These are phyloP conservation scores for Gossypium longicalyx DNA, from an alignment of 345 rosid species.

Conservation along the genomic window DNA sequence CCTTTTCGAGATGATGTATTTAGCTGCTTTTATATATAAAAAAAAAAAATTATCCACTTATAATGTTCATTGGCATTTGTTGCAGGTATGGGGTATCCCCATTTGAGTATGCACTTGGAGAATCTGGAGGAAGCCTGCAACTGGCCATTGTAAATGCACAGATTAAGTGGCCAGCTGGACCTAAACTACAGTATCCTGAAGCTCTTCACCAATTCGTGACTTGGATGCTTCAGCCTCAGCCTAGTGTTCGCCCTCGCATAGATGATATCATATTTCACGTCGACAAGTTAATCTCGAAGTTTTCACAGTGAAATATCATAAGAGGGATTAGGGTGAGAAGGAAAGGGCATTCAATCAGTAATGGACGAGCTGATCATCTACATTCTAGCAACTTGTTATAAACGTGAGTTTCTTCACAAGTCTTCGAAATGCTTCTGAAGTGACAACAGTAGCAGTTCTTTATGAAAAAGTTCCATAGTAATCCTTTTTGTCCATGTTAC, in stretches of 20 bases:
- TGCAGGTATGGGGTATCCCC: slow-evolving; percentile 90
- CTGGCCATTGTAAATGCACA: slow-evolving; percentile 87
- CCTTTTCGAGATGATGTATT: neutral
- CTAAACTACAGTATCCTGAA: slow-evolving; percentile 80
- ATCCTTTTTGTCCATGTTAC: neutral
- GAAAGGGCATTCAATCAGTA: neutral
- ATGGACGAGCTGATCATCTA: slow-evolving; percentile 8
- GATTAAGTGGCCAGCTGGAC: slow-evolving; percentile 94
- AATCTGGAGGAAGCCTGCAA: slow-evolving; percentile 96
- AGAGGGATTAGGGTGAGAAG: neutral
- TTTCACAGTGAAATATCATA: slow-evolving; percentile 36
- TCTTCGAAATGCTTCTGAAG: slow-evolving; percentile 9
- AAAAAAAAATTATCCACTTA: too few relatives aligned
- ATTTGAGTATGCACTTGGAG: slow-evolving; percentile 95
- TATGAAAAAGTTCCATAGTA: slow-evolving; percentile 2
- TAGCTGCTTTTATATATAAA: neutral
- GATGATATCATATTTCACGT: slow-evolving; percentile 88
- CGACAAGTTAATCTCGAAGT: slow-evolving; percentile 86
- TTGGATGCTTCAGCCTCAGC: slow-evolving; percentile 98
- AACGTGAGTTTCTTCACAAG: neutral
- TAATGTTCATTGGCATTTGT: neutral
- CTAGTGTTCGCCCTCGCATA: slow-evolving; percentile 78
- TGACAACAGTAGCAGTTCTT: slow-evolving; percentile 11
- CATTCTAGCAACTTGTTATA: slow-evolving; percentile 6
- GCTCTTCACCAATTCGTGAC: slow-evolving; percentile 86